Base-by-base conservation (phyloP, 768 basidiomycete genomes). In the Mycena leptocephala region DNA sequence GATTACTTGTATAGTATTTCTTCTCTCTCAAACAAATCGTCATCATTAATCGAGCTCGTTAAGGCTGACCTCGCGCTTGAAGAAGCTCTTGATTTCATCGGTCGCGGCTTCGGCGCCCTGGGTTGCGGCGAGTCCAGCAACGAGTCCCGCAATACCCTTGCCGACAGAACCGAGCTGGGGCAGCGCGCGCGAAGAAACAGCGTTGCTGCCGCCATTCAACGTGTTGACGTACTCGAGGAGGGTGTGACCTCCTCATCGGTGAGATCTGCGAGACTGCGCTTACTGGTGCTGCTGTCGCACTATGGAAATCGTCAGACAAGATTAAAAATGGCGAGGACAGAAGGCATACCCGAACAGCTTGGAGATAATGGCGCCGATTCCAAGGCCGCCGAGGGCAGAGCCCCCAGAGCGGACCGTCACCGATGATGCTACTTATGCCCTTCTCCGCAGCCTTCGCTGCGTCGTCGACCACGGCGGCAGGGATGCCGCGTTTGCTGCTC, bases 161-260 rank as follows among this genome's bases (percentile, higher is more conserved):
- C 66, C 73, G 4, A 63, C 24, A 13, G 73, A 68, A 13, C 64
- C 61, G 59, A 71, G 59, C n/a, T 30, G 43, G 33, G 14, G 7
- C n/a, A 48, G 24, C 46, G 55, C 72, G 33, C 56, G 65, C 33
- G n/a, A n/a, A 20, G 43, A 7, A 35, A 51, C 33, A 26, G 24
- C 33, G 35, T 61, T 68, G 66, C 59, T 66, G 39, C 11, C n/a
- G 20, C 39, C 28, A 32, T 70, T 55, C 59, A 58, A 20, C 32
- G 28, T 28, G 16, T 39, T 39, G 68, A 75, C 22, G 11, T 33
- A 75, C 55, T 75, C 74, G 1, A 75, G 69, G 7, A 75, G 68
- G 53, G 68, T 75, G 74, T 75, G 51, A 75, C 51, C 41, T 75
- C 74, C 24, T 46, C 62, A 35, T 75, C 74, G 24, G 53, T 46